A percentile compares a stretch with the other conserved stretches of the same genome.
Evolutionary conservation across 805 yeast genomes (phyloP).

Genomic region (Gaillardinia entomophila): DNA sequence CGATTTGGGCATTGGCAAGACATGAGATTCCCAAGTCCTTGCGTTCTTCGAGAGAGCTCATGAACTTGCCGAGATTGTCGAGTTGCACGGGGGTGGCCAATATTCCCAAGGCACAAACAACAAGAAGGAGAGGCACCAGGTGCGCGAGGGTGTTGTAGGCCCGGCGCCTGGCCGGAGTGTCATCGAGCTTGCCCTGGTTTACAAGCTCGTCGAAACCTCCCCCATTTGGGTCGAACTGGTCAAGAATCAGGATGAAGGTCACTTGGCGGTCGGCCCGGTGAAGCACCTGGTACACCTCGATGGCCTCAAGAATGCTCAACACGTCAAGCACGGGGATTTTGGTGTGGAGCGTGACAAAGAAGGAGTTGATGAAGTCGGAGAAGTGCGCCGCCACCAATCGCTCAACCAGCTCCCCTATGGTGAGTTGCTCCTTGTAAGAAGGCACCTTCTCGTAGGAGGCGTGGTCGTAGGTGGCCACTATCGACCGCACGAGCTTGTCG

Average conservation of each 20-base stretch:
- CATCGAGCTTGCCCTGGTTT: slow-evolving; percentile 8
- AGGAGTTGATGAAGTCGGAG: slow-evolving; percentile 18
- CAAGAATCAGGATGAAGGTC: slow-evolving; percentile 12
- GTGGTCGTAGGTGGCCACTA: slow-evolving; percentile 3
- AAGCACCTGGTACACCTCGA: slow-evolving; percentile 20
- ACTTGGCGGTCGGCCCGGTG: slow-evolving; percentile 11
- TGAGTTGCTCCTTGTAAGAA: slow-evolving; percentile 8
- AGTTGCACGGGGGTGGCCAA: slow-evolving; percentile 25
- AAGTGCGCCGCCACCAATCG: slow-evolving; percentile 10
- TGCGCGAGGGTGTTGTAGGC: slow-evolving; percentile 16
- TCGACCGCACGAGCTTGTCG: slow-evolving; percentile 2
- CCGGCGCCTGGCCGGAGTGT: slow-evolving; percentile 10
- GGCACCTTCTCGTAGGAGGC: not conserved
- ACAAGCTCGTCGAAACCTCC: slow-evolving; percentile 9
- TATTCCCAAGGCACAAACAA: slow-evolving; percentile 28
- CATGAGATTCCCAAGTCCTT: slow-evolving; percentile 14
- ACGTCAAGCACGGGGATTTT: slow-evolving; percentile 28
- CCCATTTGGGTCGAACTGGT: slow-evolving; percentile 3
- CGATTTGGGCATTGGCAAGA: slow-evolving; percentile 5
- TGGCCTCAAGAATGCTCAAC: slow-evolving; percentile 20
- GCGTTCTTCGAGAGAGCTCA: slow-evolving; percentile 23
- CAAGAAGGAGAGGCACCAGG: slow-evolving; percentile 18
- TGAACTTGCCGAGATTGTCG: slow-evolving; percentile 25
- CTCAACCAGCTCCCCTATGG: slow-evolving; percentile 11
- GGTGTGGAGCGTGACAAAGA: slow-evolving; percentile 25